Percentiles rank a stretch among this genome's conserved stretches.
These are phyloP conservation scores for Hyphodiscus sp. DNA, from an alignment of 2,329 filamentous ascomycete species.

Conservation along the genomic window DNA sequence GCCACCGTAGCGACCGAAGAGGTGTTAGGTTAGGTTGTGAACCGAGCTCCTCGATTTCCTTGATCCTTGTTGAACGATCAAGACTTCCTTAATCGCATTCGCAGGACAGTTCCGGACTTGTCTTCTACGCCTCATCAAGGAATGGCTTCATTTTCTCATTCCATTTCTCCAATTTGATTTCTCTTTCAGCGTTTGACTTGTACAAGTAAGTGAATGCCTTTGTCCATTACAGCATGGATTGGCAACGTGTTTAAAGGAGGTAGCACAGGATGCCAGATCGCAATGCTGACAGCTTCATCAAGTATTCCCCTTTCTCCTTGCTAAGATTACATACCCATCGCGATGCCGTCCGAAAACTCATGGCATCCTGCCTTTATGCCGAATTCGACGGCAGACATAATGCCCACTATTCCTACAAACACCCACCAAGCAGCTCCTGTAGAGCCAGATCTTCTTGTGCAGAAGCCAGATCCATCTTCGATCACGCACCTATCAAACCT, in stretches of 20 bases:
- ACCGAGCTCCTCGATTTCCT: conserved; percentile 2
- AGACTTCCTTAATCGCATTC: not conserved
- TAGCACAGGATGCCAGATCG: not conserved
- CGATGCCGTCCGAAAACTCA: conserved; percentile 40
- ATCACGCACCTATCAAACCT: not conserved
- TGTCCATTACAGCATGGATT: not conserved
- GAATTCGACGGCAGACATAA: conserved; percentile 30
- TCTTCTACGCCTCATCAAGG: not conserved
- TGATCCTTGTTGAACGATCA: not conserved
- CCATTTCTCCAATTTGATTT: conserved; percentile 20
- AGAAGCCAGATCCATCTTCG: not conserved
- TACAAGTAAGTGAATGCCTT: conserved; percentile 22
- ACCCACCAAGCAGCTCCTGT: not conserved
- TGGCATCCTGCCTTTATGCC: conserved; percentile 50
- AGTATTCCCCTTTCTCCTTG: conserved; percentile 26
- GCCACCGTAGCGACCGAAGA: not conserved
- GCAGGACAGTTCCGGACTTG: not conserved
- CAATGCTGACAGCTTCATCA: conserved; percentile 17
- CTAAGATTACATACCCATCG: conserved; percentile 11
- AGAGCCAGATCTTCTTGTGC: conserved; percentile 1
- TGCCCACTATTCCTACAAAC: conserved; percentile 9
- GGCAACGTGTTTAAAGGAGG: conserved; percentile 3
- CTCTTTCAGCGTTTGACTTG: conserved; percentile 21
- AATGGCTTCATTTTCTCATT: conserved; percentile 14
- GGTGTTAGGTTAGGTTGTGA: not conserved